Conservation (phyloP, 305 asterid species). For the Fraxinus sp. region DNA sequence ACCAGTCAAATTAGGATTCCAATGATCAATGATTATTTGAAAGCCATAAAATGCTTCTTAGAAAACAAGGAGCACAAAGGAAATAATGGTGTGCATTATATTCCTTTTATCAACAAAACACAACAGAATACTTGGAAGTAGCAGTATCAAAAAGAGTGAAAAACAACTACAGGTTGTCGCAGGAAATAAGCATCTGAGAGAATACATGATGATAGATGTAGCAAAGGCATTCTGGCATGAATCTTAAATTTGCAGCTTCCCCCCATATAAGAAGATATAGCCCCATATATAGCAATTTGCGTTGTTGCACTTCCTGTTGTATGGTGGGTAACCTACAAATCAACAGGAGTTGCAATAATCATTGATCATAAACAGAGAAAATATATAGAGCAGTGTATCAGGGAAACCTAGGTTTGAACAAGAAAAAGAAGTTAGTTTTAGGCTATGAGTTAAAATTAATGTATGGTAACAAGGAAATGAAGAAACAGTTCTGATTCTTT, state of each 20-base stretch:
- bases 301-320: conserved; percentile 97
- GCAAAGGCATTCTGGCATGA: conserved; percentile 99
- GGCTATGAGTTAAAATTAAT: background rate
- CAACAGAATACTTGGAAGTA: conserved; percentile 4
- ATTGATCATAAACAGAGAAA: conserved; percentile 18
- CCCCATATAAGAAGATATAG: conserved; percentile 97
- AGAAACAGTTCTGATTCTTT: background rate
- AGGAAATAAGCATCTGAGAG: conserved; percentile 30
- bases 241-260: conserved; percentile 95
- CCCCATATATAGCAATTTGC: conserved; percentile 91
- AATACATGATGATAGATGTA: conserved; percentile 94
- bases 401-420: background rate
- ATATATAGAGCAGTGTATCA: background rate
- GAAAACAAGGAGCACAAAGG: background rate
- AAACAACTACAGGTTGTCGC: conserved; percentile 1
- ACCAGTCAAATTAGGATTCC: background rate
- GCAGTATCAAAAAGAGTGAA: background rate
- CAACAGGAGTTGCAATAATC: conserved; percentile 24
- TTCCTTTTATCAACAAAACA: conserved; percentile 5
- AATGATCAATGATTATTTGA: background rate
- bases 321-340: conserved; percentile 88
- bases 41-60: conserved; percentile 1
- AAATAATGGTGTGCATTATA: background rate
- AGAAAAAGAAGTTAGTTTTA: background rate
- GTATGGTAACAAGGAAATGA: background rate